A percentile compares a stretch with the other conserved stretches of the same genome.
Conservation (phyloP, 805 yeast species). For the Candida ficus region DNA sequence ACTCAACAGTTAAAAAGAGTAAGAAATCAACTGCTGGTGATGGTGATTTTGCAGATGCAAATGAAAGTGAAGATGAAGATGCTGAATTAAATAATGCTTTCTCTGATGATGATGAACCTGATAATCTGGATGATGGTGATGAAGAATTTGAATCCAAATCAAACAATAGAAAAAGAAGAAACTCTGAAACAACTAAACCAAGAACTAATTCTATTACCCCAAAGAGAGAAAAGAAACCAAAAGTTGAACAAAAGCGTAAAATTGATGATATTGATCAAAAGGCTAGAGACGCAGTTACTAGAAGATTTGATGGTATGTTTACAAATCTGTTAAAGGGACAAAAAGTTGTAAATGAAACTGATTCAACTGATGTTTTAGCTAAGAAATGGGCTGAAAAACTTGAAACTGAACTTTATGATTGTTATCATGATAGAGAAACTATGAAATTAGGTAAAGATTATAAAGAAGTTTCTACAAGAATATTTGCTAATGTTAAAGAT, state of each 20-base stretch:
- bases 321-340: slow-evolving; percentile 32
- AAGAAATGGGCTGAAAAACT: slow-evolving; percentile 43
- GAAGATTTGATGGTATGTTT: slow-evolving; percentile 49
- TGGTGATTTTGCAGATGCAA: slow-evolving; percentile 9
- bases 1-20: slow-evolving; percentile 5
- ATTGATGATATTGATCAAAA: slow-evolving; percentile 14
- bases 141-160: slow-evolving; percentile 5
- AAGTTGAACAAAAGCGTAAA: not conserved
- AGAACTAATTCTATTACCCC: slow-evolving; percentile 1
- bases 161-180: slow-evolving; percentile 1
- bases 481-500: slow-evolving; percentile 56
- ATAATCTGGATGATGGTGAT: slow-evolving; percentile 7
- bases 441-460: slow-evolving; percentile 24
- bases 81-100: slow-evolving; percentile 2
- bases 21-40: slow-evolving; percentile 7
- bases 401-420: slow-evolving; percentile 44
- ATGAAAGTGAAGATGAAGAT: slow-evolving; percentile 2
- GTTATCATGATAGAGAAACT: slow-evolving; percentile 28
- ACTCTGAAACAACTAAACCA: not conserved
- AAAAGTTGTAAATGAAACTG: slow-evolving; percentile 28
- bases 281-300: slow-evolving; percentile 34
- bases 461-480: slow-evolving; percentile 68
- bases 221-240: slow-evolving; percentile 4
- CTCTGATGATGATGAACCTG: slow-evolving; percentile 1
- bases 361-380: slow-evolving; percentile 31